These are phyloP conservation scores for Blakeslea trispora DNA, from an alignment of 371 early-diverging fungal genomes.

Conservation along the genomic window DNA sequence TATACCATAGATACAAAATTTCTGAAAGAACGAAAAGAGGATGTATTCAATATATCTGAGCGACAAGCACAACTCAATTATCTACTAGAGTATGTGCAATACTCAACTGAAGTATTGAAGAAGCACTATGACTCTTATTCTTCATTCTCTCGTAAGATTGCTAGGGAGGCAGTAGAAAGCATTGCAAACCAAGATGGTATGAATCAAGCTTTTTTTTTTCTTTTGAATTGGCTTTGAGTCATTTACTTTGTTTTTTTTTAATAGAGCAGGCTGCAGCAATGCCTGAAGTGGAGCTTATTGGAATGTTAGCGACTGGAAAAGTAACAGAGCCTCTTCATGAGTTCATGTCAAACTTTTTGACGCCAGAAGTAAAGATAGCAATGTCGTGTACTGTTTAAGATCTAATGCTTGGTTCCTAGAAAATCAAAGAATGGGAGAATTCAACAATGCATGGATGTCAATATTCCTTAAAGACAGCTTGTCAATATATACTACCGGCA, in stretches of 20 bases:
- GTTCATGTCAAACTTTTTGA: slow-evolving; percentile 18
- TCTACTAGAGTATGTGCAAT: slow-evolving; percentile 15
- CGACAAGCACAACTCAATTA: slow-evolving; percentile 24
- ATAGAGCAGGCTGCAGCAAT: slow-evolving; percentile 15
- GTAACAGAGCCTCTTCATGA: slow-evolving; percentile 10
- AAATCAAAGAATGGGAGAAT: slow-evolving; percentile 24
- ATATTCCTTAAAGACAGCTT: slow-evolving; percentile 5
- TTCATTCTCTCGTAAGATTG: slow-evolving; percentile 2
- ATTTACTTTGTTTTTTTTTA: background rate
- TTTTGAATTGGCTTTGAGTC: too few relatives aligned
- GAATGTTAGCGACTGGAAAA: slow-evolving; percentile 20
- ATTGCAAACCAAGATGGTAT: slow-evolving; percentile 18
- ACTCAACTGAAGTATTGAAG: slow-evolving; percentile 8
- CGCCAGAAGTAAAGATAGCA: slow-evolving; percentile 17
- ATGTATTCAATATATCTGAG: slow-evolving; percentile 21
- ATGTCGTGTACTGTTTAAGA: background rate
- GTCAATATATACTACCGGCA: slow-evolving; percentile 22
- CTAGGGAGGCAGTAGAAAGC: slow-evolving; percentile 1
- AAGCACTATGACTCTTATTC: slow-evolving; percentile 18
- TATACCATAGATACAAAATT: slow-evolving; percentile 15
- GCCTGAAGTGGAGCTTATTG: slow-evolving; percentile 28
- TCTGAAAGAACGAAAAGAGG: slow-evolving; percentile 14
- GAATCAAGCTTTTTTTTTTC: too few relatives aligned
- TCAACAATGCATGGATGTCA: slow-evolving; percentile 11
- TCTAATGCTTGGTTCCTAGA: slow-evolving; percentile 2